phyloP scores from a whole-genome alignment of 2,329 filamentous ascomycete genomes.

The Fusarium brevicatenulatum region DNA sequence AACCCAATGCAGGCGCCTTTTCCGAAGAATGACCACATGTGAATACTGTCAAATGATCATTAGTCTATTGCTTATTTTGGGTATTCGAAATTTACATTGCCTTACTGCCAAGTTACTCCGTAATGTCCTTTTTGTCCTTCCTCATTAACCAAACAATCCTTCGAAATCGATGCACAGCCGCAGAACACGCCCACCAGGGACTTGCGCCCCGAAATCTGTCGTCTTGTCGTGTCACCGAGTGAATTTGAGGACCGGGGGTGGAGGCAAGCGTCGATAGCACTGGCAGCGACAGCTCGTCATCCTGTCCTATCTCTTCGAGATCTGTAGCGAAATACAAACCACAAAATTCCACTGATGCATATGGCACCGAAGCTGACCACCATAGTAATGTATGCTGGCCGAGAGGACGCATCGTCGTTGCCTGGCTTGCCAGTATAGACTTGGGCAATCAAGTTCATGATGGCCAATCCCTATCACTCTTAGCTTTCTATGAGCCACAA shows the following conservation, averaged over 20 bases:
- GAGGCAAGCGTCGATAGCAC: rapidly evolving
- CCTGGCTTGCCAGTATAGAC: not conserved
- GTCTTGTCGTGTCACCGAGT: too few species aligned
- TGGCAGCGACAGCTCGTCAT: rapidly evolving
- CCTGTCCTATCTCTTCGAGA: rapidly evolving
- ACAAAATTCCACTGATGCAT: rapidly evolving
- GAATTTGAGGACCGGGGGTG: not conserved
- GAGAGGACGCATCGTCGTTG: rapidly evolving
- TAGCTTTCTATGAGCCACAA: not conserved
- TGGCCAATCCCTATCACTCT: not conserved
- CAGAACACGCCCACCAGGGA: not conserved
- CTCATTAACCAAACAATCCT: rapidly evolving
- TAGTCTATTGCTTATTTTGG: not conserved
- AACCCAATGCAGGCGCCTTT: not conserved
- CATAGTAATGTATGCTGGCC: not conserved
- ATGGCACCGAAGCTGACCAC: rapidly evolving
- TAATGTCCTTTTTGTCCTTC: rapidly evolving
- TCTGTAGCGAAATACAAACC: not conserved
- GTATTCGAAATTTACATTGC: not conserved
- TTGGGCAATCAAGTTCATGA: not conserved
- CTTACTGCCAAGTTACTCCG: not conserved
- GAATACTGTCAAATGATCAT: not conserved
- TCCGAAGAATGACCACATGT: not conserved
- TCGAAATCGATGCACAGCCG: not conserved
- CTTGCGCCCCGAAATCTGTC: too few species aligned